These are phyloP conservation scores for Aspergillus sp. DNA, from an alignment of 2,329 filamentous ascomycete genomes.

Conservation along the genomic window DNA sequence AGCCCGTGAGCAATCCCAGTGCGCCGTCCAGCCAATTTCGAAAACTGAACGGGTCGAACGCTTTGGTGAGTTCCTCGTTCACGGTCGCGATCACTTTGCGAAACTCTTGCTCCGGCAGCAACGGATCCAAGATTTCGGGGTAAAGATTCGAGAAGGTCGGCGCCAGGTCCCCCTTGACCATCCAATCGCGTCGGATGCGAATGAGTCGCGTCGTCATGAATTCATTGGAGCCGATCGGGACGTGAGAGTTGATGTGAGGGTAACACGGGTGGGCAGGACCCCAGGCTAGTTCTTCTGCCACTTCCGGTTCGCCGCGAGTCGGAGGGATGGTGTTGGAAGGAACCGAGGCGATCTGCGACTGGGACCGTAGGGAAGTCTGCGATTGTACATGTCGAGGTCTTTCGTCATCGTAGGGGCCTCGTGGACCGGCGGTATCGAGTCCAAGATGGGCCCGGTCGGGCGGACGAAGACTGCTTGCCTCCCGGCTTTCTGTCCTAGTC, in stretches of 20 bases:
- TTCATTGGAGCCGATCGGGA: conserved; percentile 72
- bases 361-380: conserved; percentile 41
- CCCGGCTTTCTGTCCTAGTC: conserved; percentile 25
- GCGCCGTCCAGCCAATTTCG: conserved; percentile 78
- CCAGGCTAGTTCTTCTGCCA: conserved; percentile 76
- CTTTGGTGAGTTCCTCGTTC: conserved; percentile 72
- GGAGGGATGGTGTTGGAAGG: conserved; percentile 37
- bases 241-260: conserved; percentile 90
- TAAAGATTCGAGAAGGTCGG: conserved; percentile 95
- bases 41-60: conserved; percentile 74
- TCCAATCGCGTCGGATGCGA: conserved; percentile 87
- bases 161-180: conserved; percentile 82
- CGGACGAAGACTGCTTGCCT: conserved; percentile 28
- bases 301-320: conserved; percentile 50
- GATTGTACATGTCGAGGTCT: conserved; percentile 41
- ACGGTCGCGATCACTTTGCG: conserved; percentile 76
- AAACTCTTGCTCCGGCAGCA: conserved; percentile 83
- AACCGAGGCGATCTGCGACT: conserved; percentile 40
- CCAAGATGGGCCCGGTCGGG: conserved; percentile 32
- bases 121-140: conserved; percentile 88
- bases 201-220: conserved; percentile 83
- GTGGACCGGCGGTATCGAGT: conserved; percentile 18
- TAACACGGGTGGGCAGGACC: conserved; percentile 92
- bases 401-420: conserved; percentile 20
- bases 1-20: conserved; percentile 80